Evolutionary conservation across 108 stramenopile genomes (phyloP).

Genomic region (Mayamaea pseudoterrestris): DNA sequence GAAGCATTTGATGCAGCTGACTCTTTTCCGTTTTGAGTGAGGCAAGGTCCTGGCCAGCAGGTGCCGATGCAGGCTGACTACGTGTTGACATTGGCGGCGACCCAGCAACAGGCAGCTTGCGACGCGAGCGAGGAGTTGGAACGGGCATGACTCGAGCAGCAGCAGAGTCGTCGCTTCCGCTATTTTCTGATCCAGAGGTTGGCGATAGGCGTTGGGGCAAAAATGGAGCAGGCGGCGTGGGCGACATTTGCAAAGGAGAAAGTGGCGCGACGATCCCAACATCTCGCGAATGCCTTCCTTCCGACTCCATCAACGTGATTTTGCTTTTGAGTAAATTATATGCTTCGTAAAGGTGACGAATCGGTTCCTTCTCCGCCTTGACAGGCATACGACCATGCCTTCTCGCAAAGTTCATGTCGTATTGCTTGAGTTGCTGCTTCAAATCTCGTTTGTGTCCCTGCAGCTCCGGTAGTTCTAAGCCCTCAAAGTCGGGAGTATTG

Average conservation of each 20-base stretch:
- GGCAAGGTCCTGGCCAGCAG: constrained; percentile 29
- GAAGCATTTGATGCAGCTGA: constrained; percentile 78
- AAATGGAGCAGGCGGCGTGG: not conserved
- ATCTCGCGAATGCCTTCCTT: constrained; percentile 15
- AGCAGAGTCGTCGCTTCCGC: no score
- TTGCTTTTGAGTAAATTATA: constrained; percentile 87
- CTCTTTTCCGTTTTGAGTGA: constrained; percentile 68
- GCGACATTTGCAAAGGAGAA: no score
- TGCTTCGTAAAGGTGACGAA: constrained; percentile 88
- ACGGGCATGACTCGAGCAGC: not conserved
- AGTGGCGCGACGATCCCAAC: no score
- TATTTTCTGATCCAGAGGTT: constrained; percentile 2
- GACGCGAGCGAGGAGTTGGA: not conserved
- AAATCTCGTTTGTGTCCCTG: constrained; percentile 65
- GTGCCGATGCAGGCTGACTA: not conserved
- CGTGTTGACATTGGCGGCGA: not conserved
- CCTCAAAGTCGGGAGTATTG: no score
- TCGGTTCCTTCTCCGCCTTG: constrained; percentile 96
- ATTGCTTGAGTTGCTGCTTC: constrained; percentile 81
- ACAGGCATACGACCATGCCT: constrained; percentile 85
- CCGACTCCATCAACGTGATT: constrained; percentile 55
- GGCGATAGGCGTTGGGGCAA: not conserved
- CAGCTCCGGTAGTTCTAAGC: constrained; percentile 56
- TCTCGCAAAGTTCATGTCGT: constrained; percentile 81
- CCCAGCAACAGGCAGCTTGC: not conserved